Percentiles rank a stretch among this genome's conserved stretches.
phyloP scores from a whole-genome alignment of 306 rosid species.

The Prunus fruticosa region DNA sequence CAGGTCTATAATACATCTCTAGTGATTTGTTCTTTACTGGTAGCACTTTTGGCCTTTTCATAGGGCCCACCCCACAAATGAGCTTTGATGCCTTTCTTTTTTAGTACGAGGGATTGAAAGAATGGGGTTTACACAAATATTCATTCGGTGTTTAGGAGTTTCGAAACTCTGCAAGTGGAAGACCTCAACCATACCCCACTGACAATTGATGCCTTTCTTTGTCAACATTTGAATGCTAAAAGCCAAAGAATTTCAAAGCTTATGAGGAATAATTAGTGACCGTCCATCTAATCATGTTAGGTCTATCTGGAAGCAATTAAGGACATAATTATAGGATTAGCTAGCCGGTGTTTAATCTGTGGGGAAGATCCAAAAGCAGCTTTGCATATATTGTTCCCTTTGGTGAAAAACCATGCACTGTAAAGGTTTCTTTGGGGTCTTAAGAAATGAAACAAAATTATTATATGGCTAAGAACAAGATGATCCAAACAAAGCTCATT shows the following conservation, averaged over 20 bases:
- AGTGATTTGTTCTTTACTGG: slow-evolving; percentile 18
- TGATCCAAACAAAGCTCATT: not conserved
- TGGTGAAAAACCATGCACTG: too few relatives aligned
- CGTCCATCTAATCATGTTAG: slow-evolving; percentile 17
- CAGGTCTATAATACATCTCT: slow-evolving; percentile 24
- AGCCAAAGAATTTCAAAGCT: slow-evolving; percentile 24
- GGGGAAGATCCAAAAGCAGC: not conserved
- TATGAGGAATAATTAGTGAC: slow-evolving; percentile 26
- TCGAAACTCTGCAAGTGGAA: too few relatives aligned
- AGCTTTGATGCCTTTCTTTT: not conserved
- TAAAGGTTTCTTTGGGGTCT: not conserved
- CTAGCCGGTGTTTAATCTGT: not conserved
- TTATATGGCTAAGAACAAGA: not conserved
- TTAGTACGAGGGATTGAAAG: too few relatives aligned
- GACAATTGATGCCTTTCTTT: slow-evolving; percentile 17
- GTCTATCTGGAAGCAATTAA: not conserved
- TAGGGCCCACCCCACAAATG: not conserved
- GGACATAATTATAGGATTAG: not conserved
- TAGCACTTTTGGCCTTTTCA: slow-evolving; percentile 3
- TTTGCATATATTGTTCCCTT: too few relatives aligned
- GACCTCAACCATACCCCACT: not conserved
- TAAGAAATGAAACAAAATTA: not conserved
- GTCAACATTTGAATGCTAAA: slow-evolving; percentile 29
- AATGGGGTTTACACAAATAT: too few relatives aligned
- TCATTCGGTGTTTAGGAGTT: too few relatives aligned